Evolutionary conservation across 805 yeast species (phyloP).

Genomic region (Lachancea mirantina): DNA sequence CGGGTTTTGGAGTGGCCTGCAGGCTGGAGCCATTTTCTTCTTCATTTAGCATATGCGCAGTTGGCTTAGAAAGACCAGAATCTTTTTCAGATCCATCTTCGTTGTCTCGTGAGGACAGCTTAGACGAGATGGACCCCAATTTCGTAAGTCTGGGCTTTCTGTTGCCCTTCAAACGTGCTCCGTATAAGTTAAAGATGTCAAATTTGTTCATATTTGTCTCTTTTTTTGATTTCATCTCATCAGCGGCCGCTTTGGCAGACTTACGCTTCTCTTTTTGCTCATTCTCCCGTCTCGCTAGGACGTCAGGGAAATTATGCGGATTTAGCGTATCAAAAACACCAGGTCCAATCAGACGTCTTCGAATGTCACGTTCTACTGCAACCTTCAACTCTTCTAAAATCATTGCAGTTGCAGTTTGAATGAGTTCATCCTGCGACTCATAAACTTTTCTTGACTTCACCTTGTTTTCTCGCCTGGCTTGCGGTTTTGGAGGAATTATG

Average conservation of each 20-base stretch:
- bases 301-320: conserved; percentile 50
- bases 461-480: conserved; percentile 1
- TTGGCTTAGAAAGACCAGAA: conserved; percentile 18
- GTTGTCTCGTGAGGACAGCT: background rate
- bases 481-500: conserved; percentile 7
- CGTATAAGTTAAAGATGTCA: conserved; percentile 31
- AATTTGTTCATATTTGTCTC: conserved; percentile 31
- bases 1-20: conserved; percentile 4
- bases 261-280: conserved; percentile 22
- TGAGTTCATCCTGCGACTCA: conserved; percentile 30
- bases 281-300: conserved; percentile 31
- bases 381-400: conserved; percentile 58
- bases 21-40: conserved; percentile 15
- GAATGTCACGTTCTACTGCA: conserved; percentile 60
- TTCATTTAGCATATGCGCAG: conserved; percentile 28
- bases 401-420: conserved; percentile 52
- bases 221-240: conserved; percentile 18
- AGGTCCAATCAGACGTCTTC: conserved; percentile 68
- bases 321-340: conserved; percentile 53
- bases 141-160: background rate
- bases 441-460: conserved; percentile 12
- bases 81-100: background rate
- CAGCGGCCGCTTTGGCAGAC: conserved; percentile 10
- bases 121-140: background rate
- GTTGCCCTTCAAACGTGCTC: conserved; percentile 11